phyloP scores from a whole-genome alignment of 768 basidiomycete genomes.

The Boletus reticuloceps region DNA sequence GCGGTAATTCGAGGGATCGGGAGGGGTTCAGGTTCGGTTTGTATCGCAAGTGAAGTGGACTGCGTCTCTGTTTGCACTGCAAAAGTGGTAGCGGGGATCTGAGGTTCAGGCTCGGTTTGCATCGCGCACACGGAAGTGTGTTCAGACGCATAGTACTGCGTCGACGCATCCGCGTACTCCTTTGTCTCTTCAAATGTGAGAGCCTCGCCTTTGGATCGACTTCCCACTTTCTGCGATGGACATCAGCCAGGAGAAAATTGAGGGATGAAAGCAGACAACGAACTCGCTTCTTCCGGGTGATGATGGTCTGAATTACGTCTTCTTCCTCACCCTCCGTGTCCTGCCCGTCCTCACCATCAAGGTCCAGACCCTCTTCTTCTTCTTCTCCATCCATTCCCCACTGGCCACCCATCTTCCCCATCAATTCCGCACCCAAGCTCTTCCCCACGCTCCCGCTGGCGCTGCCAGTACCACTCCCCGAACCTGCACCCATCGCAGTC shows the following conservation, averaged over 20 bases:
- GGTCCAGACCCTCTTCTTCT: constrained; percentile 35
- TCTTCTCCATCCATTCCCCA: constrained; percentile 43
- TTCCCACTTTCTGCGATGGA: constrained; percentile 57
- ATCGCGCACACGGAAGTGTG: constrained; percentile 45
- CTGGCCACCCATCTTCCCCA: constrained; percentile 54
- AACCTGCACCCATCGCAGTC: constrained; percentile 34
- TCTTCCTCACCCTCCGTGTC: constrained; percentile 59
- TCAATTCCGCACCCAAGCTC: constrained; percentile 71
- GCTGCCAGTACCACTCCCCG: constrained; percentile 47
- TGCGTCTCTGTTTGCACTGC: constrained; percentile 55
- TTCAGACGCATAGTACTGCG: constrained; percentile 63
- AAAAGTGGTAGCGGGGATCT: constrained; percentile 43
- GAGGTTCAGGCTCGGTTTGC: constrained; percentile 65
- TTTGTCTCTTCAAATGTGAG: constrained; percentile 55
- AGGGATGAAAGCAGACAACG: constrained; percentile 9
- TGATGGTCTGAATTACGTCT: constrained; percentile 84
- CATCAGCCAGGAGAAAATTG: constrained; percentile 11
- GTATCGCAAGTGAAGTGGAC: constrained; percentile 28
- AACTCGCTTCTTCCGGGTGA: constrained; percentile 79
- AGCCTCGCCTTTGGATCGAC: constrained; percentile 50
- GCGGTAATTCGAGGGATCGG: constrained; percentile 30
- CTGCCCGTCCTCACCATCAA: constrained; percentile 43
- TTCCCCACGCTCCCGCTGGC: constrained; percentile 60
- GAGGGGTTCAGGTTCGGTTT: constrained; percentile 39
- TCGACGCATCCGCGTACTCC: constrained; percentile 73